phyloP scores from a whole-genome alignment of 2,329 filamentous ascomycete genomes.

The Phaeoacremonium minimum region DNA sequence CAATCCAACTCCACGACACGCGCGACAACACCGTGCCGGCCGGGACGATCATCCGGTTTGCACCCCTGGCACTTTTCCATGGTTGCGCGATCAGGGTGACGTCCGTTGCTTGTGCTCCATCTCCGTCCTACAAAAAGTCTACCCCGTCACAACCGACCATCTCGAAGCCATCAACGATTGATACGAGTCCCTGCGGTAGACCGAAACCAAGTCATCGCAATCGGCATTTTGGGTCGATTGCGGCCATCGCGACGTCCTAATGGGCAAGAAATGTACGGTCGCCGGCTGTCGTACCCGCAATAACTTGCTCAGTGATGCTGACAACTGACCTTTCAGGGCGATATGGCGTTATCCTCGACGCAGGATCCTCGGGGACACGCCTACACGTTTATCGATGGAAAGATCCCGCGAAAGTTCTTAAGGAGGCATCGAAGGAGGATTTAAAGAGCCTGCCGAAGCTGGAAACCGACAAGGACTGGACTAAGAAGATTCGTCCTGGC shows the following conservation, averaged over 20 bases:
- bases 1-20: too few relatives aligned
- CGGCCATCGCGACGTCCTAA: conserved; percentile 6
- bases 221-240: too few relatives aligned
- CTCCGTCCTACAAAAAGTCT: too few relatives aligned
- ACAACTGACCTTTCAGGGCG: conserved; percentile 37
- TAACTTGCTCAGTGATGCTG: neutral
- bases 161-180: too few relatives aligned
- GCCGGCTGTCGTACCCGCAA: neutral
- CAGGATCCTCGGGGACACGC: conserved; percentile 93
- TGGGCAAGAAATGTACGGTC: conserved; percentile 12
- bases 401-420: conserved; percentile 64
- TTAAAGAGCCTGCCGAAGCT: conserved; percentile 71
- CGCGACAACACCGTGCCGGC: too few relatives aligned
- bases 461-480: conserved; percentile 81
- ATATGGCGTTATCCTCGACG: conserved; percentile 95
- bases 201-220: too few relatives aligned
- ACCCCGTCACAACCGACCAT: too few relatives aligned
- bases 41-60: too few relatives aligned
- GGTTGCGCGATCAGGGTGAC: too few relatives aligned
- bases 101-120: too few relatives aligned
- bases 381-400: conserved; percentile 94
- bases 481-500: conserved; percentile 89
- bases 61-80: too few relatives aligned
- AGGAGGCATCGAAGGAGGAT: conserved; percentile 54
- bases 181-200: too few relatives aligned